phyloP scores from a whole-genome alignment of 1,139 yeast genomes.

The Meyerozyma carpophila region DNA sequence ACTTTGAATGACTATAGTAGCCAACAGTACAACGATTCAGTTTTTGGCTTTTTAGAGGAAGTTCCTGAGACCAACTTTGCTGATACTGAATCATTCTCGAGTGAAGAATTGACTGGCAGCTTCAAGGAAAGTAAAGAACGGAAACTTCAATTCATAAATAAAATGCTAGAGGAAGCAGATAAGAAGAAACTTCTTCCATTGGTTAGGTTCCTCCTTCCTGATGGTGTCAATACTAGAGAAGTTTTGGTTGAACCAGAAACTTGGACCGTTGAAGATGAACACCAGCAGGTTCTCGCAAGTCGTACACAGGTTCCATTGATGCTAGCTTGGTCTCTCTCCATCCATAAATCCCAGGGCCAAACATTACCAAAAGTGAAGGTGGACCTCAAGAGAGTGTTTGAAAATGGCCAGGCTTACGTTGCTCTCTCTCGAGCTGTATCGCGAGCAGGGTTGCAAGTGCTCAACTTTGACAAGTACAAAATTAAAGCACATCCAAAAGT shows the following conservation, averaged over 20 bases:
- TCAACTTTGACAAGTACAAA: constrained; percentile 55
- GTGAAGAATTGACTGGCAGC: neutral
- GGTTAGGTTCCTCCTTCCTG: constrained; percentile 67
- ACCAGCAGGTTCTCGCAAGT: constrained; percentile 22
- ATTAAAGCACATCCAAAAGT: constrained; percentile 64
- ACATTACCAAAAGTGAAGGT: constrained; percentile 79
- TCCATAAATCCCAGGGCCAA: constrained; percentile 96
- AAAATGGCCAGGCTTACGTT: constrained; percentile 82
- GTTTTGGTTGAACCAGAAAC: constrained; percentile 46
- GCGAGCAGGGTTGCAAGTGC: constrained; percentile 71
- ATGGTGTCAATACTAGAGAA: constrained; percentile 61
- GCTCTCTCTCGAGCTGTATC: constrained; percentile 84
- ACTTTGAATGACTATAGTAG: neutral
- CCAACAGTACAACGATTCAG: neutral
- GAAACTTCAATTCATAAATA: neutral
- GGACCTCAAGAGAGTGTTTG: constrained; percentile 73
- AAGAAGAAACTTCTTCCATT: constrained; percentile 53
- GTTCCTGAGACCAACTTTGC: constrained; percentile 6
- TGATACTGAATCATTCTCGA: neutral
- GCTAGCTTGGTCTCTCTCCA: constrained; percentile 92
- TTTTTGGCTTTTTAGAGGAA: constrained; percentile 2
- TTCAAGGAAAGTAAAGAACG: neutral
- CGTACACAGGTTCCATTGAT: constrained; percentile 71
- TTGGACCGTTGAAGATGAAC: constrained; percentile 40
- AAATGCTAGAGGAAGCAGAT: constrained; percentile 16